These are phyloP conservation scores for Daedaleopsis sinensis DNA, from an alignment of 768 basidiomycete genomes.

Conservation along the genomic window DNA sequence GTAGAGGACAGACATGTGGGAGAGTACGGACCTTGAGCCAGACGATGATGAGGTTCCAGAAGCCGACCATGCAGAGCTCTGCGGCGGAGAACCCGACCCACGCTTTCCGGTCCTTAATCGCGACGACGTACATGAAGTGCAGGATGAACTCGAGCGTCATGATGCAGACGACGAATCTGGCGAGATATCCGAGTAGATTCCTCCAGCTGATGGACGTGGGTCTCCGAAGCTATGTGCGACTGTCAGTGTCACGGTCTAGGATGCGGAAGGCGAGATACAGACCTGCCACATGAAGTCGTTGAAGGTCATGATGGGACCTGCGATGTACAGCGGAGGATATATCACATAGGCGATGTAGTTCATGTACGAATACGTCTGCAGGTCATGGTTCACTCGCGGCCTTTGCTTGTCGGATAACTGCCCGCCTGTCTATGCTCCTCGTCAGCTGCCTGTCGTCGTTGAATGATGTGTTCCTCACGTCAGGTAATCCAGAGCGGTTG, in stretches of 20 bases:
- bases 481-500: constrained; percentile 37
- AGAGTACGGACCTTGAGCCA: constrained; percentile 83
- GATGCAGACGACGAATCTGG: constrained; percentile 72
- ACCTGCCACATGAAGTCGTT: constrained; percentile 97
- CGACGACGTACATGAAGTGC: constrained; percentile 96
- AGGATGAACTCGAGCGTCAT: constrained; percentile 89
- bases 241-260: neutral
- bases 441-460: too few species aligned
- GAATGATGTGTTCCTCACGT: constrained; percentile 41
- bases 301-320: constrained; percentile 94
- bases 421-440: constrained; percentile 30
- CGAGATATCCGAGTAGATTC: constrained; percentile 54
- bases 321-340: constrained; percentile 94
- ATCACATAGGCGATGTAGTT: constrained; percentile 86
- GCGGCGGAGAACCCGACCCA: constrained; percentile 81
- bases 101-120: constrained; percentile 87
- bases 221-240: constrained; percentile 53
- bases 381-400: constrained; percentile 53
- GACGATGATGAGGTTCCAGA: constrained; percentile 95
- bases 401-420: constrained; percentile 62
- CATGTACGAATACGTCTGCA: constrained; percentile 60
- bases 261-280: constrained; percentile 22
- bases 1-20: neutral
- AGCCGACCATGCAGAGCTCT: constrained; percentile 89
- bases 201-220: constrained; percentile 50